Conservation (phyloP, 768 basidiomycete genomes). For the Leccinum uliginosum region DNA sequence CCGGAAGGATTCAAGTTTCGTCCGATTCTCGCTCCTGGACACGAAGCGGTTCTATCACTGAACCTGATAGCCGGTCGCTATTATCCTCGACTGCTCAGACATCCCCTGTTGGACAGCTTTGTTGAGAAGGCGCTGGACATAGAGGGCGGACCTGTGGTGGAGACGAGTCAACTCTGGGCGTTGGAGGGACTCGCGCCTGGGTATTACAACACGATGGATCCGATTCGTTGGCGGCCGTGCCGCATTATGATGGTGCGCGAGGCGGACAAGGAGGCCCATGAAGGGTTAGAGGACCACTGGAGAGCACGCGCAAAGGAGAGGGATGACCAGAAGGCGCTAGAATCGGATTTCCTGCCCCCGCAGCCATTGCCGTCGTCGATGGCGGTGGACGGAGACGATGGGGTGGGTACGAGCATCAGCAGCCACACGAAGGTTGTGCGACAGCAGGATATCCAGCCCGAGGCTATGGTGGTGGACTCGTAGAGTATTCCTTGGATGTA, state of each 20-base stretch:
- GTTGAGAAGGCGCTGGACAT: slow-evolving; percentile 38
- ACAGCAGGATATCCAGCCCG: slow-evolving; percentile 4
- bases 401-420: slow-evolving; percentile 1
- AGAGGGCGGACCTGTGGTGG: slow-evolving; percentile 35
- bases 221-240: slow-evolving; percentile 49
- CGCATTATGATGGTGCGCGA: slow-evolving; percentile 59
- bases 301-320: slow-evolving; percentile 28
- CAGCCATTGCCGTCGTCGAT: slow-evolving; percentile 4
- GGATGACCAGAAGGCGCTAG: slow-evolving; percentile 18
- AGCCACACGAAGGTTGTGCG: not conserved
- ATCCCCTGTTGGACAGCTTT: slow-evolving; percentile 50
- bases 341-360: slow-evolving; percentile 11
- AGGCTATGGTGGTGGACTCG: slow-evolving; percentile 20
- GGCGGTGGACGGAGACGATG: not conserved
- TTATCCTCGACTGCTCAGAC: slow-evolving; percentile 66
- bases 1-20: slow-evolving; percentile 70
- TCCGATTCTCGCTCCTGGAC: slow-evolving; percentile 53
- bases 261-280: slow-evolving; percentile 47
- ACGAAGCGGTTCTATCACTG: slow-evolving; percentile 65
- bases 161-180: slow-evolving; percentile 57
- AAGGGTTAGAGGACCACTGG: slow-evolving; percentile 40
- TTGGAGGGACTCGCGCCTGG: slow-evolving; percentile 70
- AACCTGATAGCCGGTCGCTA: slow-evolving; percentile 75
- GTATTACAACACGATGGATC: slow-evolving; percentile 65
- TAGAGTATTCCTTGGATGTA: not conserved